Conservation (phyloP, 2,329 filamentous ascomycete genomes). For the Colletotrichum sp. region DNA sequence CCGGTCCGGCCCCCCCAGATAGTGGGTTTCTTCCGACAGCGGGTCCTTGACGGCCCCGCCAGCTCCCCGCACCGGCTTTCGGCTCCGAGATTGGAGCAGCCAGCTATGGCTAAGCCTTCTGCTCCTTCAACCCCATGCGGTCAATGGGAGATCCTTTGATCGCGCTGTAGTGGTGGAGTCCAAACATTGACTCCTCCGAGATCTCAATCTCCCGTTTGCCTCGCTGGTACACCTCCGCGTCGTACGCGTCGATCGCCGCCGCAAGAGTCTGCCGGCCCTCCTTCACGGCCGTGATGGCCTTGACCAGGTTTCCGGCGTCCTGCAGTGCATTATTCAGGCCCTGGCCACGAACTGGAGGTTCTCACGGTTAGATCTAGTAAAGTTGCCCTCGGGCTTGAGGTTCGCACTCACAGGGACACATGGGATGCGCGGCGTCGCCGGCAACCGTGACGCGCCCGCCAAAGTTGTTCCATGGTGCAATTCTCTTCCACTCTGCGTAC, state of each 20-base stretch:
- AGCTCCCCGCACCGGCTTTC: neutral
- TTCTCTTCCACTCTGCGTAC: neutral
- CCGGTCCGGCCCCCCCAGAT: neutral
- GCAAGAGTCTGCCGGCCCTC: neutral
- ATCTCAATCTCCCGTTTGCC: neutral
- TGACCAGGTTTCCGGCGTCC: neutral
- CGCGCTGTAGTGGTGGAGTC: neutral
- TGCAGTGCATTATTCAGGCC: neutral
- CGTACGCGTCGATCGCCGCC: neutral
- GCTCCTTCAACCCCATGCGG: neutral
- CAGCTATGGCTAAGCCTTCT: neutral
- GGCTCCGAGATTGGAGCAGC: neutral
- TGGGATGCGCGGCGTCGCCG: neutral
- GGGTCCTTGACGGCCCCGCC: neutral
- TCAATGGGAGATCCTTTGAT: neutral
- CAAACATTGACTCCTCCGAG: neutral
- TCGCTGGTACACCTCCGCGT: neutral
- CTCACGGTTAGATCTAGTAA: neutral
- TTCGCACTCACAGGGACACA: neutral
- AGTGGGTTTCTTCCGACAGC: neutral
- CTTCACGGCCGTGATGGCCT: neutral
- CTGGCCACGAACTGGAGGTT: neutral
- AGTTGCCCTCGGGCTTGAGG: neutral
- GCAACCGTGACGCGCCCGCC: neutral
- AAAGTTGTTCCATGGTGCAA: neutral